Percentiles rank a stretch among this genome's conserved stretches.
phyloP scores from a whole-genome alignment of 1,284 basidiomycete genomes.

The Tilletia setariae region DNA sequence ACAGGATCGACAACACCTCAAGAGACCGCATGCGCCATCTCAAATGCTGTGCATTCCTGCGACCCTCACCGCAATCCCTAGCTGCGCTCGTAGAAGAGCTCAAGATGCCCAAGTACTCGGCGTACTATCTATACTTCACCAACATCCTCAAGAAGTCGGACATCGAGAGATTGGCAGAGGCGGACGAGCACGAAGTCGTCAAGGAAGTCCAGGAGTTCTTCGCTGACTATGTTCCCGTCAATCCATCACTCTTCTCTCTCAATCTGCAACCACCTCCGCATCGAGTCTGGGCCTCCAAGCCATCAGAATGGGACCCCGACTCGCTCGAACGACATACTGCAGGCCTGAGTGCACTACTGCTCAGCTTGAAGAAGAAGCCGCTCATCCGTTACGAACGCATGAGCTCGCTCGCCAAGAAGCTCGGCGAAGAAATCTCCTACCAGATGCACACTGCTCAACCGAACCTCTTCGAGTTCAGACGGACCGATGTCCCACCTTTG shows the following conservation, averaged over 20 bases:
- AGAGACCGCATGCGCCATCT: conserved; percentile 75
- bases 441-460: conserved; percentile 54
- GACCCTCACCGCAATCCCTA: conserved; percentile 75
- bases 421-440: conserved; percentile 75
- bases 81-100: conserved; percentile 79
- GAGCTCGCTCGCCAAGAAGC: conserved; percentile 83
- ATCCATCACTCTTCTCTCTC: conserved; percentile 83
- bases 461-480: conserved; percentile 59
- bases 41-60: conserved; percentile 91
- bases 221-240: conserved; percentile 53
- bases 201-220: conserved; percentile 75
- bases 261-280: conserved; percentile 53
- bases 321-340: conserved; percentile 76
- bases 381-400: conserved; percentile 90
- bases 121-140: conserved; percentile 84
- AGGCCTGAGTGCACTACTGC: conserved; percentile 79
- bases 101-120: conserved; percentile 75
- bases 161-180: conserved; percentile 89
- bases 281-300: conserved; percentile 69
- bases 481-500: conserved; percentile 60
- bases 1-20: conserved; percentile 78
- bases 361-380: conserved; percentile 94
- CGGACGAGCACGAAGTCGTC: conserved; percentile 93
- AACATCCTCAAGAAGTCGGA: conserved; percentile 83
- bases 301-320: conserved; percentile 63